Evolutionary conservation across 306 rosid species (phyloP), one percentile per base, ranked within the genome.

Genomic region (Purshia tridentata): DNA sequence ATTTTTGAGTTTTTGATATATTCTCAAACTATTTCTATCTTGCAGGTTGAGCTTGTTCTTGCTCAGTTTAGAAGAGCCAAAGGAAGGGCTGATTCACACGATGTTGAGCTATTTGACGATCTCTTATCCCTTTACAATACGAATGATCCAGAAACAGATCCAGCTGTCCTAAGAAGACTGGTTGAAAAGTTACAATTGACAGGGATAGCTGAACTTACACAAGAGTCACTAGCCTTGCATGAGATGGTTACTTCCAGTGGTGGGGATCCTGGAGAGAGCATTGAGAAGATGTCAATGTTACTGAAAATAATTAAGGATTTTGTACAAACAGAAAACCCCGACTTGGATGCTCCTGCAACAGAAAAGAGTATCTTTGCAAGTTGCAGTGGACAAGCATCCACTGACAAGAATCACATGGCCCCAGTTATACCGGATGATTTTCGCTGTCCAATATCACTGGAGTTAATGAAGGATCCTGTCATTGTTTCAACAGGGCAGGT

Each of bases 401-500:
- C 69, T 57, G 93, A 89, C 13, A 86, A 67, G 74, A 85, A 73
- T 74, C 84, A 82, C 76, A 86, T 82, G 77, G 77, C 73, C 20
- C 85, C 87, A 63, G 79, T 81, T 64, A 79, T 91, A 65, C 99
- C 99, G 8, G 90, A 87, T 76, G 99, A 95, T 87, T 95, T 95
- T 77, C 90, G 92, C 54, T 95, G 99, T 85, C 99, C 99, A 10
- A 92, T 95, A 78, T 90, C 99, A 64, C 82, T 95, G 69, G 99
- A 95, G 81, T 84, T 95, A 80, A 95, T 95, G 98, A 87, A 72
- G 79, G 97, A 95, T 84, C 99, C 99, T 7, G 96, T 95, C 74
- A 95, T 95, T 83, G 98, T 95, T 77, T 95, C 99, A 63, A 95
- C 99, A 9, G 99, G 99, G 81, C 99, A 95, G 98, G 99, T 95